A percentile compares a stretch with the other conserved stretches of the same genome.
Conservation (phyloP, 176 grass and related monocot species). For the Elaeis guineensis region DNA sequence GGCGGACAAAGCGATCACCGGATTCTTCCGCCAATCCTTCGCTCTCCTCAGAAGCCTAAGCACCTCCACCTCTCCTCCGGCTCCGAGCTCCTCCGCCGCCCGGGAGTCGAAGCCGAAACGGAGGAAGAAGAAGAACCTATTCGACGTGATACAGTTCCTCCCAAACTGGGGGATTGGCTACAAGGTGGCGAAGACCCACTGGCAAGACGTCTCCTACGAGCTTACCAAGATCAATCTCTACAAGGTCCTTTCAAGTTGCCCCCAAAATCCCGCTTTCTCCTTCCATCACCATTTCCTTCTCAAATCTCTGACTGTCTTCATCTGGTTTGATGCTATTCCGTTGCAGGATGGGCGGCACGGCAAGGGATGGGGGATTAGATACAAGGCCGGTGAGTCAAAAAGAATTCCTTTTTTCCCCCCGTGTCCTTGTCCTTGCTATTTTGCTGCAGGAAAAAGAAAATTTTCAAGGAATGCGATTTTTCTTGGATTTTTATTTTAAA, state of each 20-base stretch:
- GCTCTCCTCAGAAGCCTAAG: conserved; percentile 10
- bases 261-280: not conserved
- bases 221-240: conserved; percentile 98
- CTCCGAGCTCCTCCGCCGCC: not conserved
- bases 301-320: not conserved
- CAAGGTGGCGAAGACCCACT: conserved; percentile 86
- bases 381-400: conserved; percentile 59
- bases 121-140: conserved; percentile 88
- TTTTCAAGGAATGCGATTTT: too few relatives aligned
- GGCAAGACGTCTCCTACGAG: conserved; percentile 82
- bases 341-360: conserved; percentile 75
- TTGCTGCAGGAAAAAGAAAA: too few relatives aligned
- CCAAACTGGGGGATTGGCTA: conserved; percentile 77
- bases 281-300: not conserved
- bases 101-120: conserved; percentile 28
- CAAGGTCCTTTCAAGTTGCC: conserved; percentile 28
- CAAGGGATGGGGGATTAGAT: conserved; percentile 85
- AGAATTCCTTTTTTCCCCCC: too few relatives aligned
- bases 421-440: too few relatives aligned
- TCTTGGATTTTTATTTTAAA: too few relatives aligned
- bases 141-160: conserved; percentile 84
- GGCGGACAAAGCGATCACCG: too few relatives aligned
- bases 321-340: not conserved
- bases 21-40: not conserved
- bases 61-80: not conserved